Base-by-base conservation (phyloP, 495 filamentous ascomycete genomes). In the Aspergillus coremiiformis region DNA sequence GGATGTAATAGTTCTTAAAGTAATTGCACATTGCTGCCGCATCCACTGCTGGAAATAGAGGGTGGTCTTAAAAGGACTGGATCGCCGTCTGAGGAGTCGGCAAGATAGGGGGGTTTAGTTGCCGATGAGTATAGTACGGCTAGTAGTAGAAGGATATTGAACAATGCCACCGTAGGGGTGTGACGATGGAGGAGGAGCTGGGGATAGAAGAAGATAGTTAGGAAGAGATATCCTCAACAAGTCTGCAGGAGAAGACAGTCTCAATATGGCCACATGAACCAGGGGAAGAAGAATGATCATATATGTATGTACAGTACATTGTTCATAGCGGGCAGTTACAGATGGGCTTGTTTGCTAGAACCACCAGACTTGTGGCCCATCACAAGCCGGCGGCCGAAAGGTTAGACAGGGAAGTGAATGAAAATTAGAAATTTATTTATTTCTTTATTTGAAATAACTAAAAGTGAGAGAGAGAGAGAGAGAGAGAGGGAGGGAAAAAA, bases 1-100 rank as follows among this genome's bases (percentile, higher is more conserved):
- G 87, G 71, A 90, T 82, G 67, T 87, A 87, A 63, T 81, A 87
- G 66, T 85, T 87, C 58, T 84, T 85, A 66, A 80, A 84, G 64
- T 82, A 84, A 69, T 87, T 79, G 76, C 86, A 90, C 86, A 90
- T 90, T 53, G 63, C 77, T 68, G 59, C 47, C 50, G 54, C 56
- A 56, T 58, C 42, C 27, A 39, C 30, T 30, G 5, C 10, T 4
- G 11, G 33, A 20, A 19, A 29, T 39, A 10, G 44, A 33, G 39
- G 44, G 47, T 29, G 23, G 46, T 19, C 11, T 20, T 7, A 46
- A 27, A 37, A 27, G 39, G 11, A 51, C 32, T 10, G 44, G 50
- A 41, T 42, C n/a, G 22, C 42, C 39, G 17, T 47, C 20, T 21
- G 33, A 39, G 27, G 44, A 43, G 23, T 21, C 32, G 35, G 39